Evolutionary conservation across 2,329 filamentous ascomycete genomes (phyloP), one percentile per base, ranked within the genome.

Genomic region (Alternaria dauci): DNA sequence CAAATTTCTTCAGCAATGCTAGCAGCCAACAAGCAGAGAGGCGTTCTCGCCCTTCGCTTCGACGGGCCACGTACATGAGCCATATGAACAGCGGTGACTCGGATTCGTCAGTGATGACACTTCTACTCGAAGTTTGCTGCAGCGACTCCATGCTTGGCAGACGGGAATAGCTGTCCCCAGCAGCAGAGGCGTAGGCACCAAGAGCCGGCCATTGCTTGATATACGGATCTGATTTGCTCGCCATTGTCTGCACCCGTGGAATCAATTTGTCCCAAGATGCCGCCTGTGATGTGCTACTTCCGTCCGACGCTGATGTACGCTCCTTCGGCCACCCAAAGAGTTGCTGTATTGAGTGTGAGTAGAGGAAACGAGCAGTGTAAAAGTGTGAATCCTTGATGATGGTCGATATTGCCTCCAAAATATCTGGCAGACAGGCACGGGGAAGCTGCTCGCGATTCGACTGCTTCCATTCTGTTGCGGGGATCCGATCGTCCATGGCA

Each of bases 331-430:
- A 72, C 14, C 68, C 71, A 44, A 78, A 78, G 26, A 75, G 66
- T 54, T 70, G 67, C 48, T 74, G 75, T 55, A 80, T 77, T 16
- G 75, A 69, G n/a, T 77, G 74, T 6, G 80, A 81, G 55, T 83
- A 81, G 20, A 83, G 69, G 47, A 84, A 78, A 14, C 92, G 87
- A 65, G 89, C 89, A 9, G 92, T 89, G 55, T 93, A 87, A 77
- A 90, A 91, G 67, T 89, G 90, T 0, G 94, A 97, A 70, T 92
- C 88, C 62, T 89, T 86, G 51, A 97, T 86, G 48, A 97, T 90
- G 46, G 89, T 86, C 20, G 89, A 86, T 52, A 96, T 87, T 0
- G 94, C 92, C 63, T 93, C 89, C 7, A 98, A 80, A 18, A 97
- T 86, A 9, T 88, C 87, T 2, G 88, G 85, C 39, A 96, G 79